Evolutionary conservation across 495 filamentous ascomycete species (phyloP), one percentile per base, ranked within the genome.

Genomic region (Penicillium bialowiezense): DNA sequence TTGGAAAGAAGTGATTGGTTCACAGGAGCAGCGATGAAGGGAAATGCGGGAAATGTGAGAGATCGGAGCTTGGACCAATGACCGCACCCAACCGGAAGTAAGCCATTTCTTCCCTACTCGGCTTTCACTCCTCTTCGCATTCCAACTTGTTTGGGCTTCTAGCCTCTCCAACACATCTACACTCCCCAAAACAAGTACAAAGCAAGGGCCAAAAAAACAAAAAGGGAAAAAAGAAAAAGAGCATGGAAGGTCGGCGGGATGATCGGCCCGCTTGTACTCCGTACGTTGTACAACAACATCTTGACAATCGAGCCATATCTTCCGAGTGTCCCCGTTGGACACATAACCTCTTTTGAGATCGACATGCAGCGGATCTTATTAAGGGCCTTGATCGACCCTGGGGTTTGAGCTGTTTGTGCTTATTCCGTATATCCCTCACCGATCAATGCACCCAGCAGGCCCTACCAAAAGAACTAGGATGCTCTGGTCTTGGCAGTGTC

Each of bases 241-340:
- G n/a, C n/a, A n/a, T n/a, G n/a, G n/a, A n/a, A n/a, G 23, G 23
- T 26, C 23, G 23, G 23, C 23, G 23, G 59, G 65, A 67, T 65
- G 59, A 58, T 57, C 55, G 60, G 23, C 23, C 23, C 23, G 23
- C 23, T 26, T 26, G 23, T 26, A 26, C 23, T 26, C n/a, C n/a
- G n/a, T n/a, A 61, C 50, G 56, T 51, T 41, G 70, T 73, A 51
- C 64, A 58, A 70, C 63, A 44, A 24, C 54, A 32, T 15, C 56
- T 67, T 65, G 55, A 59, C 47, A 68, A 63, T 64, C 55, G 55
- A 67, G 48, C 66, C 54, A 67, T 65, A 62, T 64, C 63, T 63
- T 71, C 70, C 66, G 61, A 60, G 42, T 56, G 52, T 62, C 63
- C 61, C 59, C 48, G 64, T 67, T 69, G 63, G 59, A 51, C 23